Base-by-base conservation (phyloP, 2,329 filamentous ascomycete species). In the Podosphaera xanthii region DNA sequence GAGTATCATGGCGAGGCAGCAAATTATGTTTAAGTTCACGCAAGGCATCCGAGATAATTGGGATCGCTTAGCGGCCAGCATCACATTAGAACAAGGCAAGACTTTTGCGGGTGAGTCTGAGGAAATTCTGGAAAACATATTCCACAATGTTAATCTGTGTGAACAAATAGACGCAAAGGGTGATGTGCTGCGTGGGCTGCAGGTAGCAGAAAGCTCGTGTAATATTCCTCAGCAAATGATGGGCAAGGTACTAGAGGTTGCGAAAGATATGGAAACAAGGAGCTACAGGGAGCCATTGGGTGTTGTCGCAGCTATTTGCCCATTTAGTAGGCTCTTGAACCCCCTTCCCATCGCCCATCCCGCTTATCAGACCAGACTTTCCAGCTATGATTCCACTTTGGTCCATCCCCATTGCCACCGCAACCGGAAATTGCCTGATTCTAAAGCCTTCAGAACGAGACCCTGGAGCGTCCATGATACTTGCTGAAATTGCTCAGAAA, bases 331-430 rank as follows among this genome's bases (percentile, higher is more conserved):
- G 82, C 71, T 6, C 2, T 33, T 48, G 3, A 31, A 7, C 3
- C 40, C 2, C 34, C 12, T 30, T 4, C 48, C 0, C 8, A 31
- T 9, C 10, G 10, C 53, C 12, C 44, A 33, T 34, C 44, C 30
- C 50, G 58, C 64, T 65, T 62, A 64, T 55, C 12, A 10, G 36
- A 22, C 7, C 48, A 87, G 83, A 92, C 76, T 92, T 92, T 73
- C 87, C 87, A 50, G 87, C 87, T 66, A 94, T 94, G 87, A 92
- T 94, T 70, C 87, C 87, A 2, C 77, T 94, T n/a, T 94, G 87
- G 87, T 88, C 80, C 62, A 89, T 94, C 62, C 87, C 87, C 46
- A 86, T 92, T 65, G 87, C 87, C 54, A 87, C 86, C 50, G 80
- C 90, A 35, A 88, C 85, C 22, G 87, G 87, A 58, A 94, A 94